phyloP scores from a whole-genome alignment of 371 early-diverging fungal genomes.

The Sporodiniella umbellata region DNA sequence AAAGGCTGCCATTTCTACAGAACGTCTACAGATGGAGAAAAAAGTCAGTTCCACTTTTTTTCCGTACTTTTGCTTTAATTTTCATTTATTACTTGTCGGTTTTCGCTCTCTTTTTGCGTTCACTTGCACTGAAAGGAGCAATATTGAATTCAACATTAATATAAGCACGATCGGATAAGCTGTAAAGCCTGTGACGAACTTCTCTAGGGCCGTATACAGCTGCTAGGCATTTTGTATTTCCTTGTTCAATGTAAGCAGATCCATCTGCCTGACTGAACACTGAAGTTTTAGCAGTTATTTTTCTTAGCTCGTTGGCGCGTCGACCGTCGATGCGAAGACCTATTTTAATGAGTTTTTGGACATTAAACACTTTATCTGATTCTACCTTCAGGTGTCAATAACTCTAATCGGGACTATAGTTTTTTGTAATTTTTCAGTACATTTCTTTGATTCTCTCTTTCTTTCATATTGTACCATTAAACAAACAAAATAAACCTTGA shows the following conservation, averaged over 20 bases:
- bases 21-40: constrained; percentile 49
- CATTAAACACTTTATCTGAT: constrained; percentile 13
- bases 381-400: constrained; percentile 63
- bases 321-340: constrained; percentile 93
- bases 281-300: constrained; percentile 75
- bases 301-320: constrained; percentile 85
- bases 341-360: constrained; percentile 22
- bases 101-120: constrained; percentile 78
- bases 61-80: not conserved
- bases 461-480: not conserved
- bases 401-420: constrained; percentile 60
- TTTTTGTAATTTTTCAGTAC: not conserved
- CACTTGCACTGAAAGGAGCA: constrained; percentile 89
- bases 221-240: constrained; percentile 91
- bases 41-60: not conserved
- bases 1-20: constrained; percentile 79
- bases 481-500: not conserved
- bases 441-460: not conserved
- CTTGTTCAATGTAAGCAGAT: constrained; percentile 92
- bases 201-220: constrained; percentile 95
- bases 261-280: constrained; percentile 88
- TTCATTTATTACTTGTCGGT: constrained; percentile 69
- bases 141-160: constrained; percentile 89
- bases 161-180: constrained; percentile 74
- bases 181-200: constrained; percentile 61